Base-by-base conservation (phyloP, 2,329 filamentous ascomycete species). In the Xylaria arbuscula region DNA sequence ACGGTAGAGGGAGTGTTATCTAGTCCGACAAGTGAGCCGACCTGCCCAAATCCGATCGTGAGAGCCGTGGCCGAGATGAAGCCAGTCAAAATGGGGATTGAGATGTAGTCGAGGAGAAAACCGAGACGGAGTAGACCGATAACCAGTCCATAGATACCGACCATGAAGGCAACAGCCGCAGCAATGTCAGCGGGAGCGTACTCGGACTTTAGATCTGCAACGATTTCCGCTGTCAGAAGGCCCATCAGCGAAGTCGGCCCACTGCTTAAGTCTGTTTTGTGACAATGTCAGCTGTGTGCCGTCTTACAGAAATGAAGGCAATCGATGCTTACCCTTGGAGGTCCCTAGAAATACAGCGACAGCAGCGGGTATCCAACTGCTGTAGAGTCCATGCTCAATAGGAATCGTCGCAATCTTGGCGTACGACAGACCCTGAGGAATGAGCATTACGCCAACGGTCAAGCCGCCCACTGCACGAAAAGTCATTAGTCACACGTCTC, bases 61-160 rank as follows among this genome's bases (percentile, higher is more conserved):
- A 91, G 86, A 28, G 88, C 89, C 1, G 89, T 88, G 1, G 89
- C 88, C 0, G 88, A 89, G 72, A 91, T 89, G 79, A 90, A 91
- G 4, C 89, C 89, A 7, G 83, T 88, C 0, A 91, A 82, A 1
- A 91, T 87, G 0, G 89, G 89, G 0, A 89, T 83, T 0, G 89
- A 90, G 71, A 91, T 87, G 72, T 90, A 91, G 68, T 91, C 88
- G 22, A 91, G 82, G 5, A 91, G 80, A 75, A 90, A 91, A 0
- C 89, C 89, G 5, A 91, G 84, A 61, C 88, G 89, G 24, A 90
- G 81, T 1, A 90, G 80, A 0, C 89, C 89, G 2, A 91, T 79
- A 17, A 83, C 81, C 24, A 91, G 82, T 17, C 85, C 82, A 72
- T 88, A 89, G 2, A 89, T 81, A 0, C 89, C 89, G 69, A 90